These are phyloP conservation scores for Primulina huaijiensis DNA, from an alignment of 257 asterid genomes.

Conservation along the genomic window DNA sequence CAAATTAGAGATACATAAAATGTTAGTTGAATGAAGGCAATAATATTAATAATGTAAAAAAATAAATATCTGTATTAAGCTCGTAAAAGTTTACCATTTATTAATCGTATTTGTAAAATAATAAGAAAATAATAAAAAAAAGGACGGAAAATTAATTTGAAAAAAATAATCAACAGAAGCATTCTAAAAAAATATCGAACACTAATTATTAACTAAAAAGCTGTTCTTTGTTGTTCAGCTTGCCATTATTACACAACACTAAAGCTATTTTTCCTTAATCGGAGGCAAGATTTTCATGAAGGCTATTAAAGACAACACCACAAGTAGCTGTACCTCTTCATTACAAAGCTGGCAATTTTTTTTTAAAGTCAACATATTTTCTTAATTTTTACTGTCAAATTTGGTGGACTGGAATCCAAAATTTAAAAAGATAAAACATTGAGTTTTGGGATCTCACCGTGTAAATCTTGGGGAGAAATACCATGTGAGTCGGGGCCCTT, in stretches of 20 bases:
- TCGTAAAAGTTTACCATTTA: too few species aligned
- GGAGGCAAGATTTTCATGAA: constrained; percentile 21
- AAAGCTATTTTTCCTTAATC: neutral
- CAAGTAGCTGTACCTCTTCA: constrained; percentile 26
- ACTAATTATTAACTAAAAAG: neutral
- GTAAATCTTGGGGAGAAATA: constrained; percentile 5
- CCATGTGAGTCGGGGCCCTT: constrained; percentile 28
- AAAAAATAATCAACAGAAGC: too few species aligned
- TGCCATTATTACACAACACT: constrained; percentile 11
- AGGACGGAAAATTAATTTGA: too few species aligned
- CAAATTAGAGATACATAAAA: too few species aligned
- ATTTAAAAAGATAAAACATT: too few species aligned
- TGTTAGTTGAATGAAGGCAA: too few species aligned
- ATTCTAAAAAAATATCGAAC: neutral
- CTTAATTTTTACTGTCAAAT: neutral
- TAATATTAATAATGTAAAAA: too few species aligned
- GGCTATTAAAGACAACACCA: constrained; percentile 15
- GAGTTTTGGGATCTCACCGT: neutral
- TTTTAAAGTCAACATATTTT: constrained; percentile 13
- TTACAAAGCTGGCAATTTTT: constrained; percentile 26
- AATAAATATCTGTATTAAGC: too few species aligned
- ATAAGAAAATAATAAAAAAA: too few species aligned
- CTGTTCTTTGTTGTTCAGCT: neutral
- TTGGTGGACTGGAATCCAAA: neutral
- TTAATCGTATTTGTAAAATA: too few species aligned